Evolutionary conservation across 75 land plant genomes (phyloP).

Genomic region (Selaginella tamariscina): DNA sequence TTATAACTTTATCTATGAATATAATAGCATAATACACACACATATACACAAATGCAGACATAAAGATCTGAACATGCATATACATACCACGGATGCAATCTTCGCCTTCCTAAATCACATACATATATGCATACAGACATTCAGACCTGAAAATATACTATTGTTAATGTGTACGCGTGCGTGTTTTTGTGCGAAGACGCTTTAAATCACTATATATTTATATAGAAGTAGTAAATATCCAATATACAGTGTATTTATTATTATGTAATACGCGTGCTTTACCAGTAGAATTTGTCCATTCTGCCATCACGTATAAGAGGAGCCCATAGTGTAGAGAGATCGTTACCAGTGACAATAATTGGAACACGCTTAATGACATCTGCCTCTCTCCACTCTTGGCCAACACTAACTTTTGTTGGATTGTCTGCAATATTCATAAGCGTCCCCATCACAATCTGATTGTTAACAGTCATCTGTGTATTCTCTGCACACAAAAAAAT

Average conservation of each 20-base stretch:
- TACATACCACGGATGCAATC: too few species aligned
- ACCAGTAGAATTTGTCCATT: constrained; percentile 98
- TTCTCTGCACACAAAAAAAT: constrained; percentile 31
- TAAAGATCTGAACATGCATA: too few species aligned
- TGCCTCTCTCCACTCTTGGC: constrained; percentile 73
- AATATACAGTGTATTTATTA: background rate
- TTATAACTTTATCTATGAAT: too few species aligned
- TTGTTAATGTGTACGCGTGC: too few species aligned
- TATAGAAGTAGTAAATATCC: too few species aligned
- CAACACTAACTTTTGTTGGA: constrained; percentile 88
- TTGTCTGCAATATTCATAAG: constrained; percentile 91
- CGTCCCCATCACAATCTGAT: constrained; percentile 91
- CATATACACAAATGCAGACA: too few species aligned
- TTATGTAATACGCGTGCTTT: background rate
- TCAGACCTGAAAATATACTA: too few species aligned
- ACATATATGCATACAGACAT: too few species aligned
- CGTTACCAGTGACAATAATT: constrained; percentile 90
- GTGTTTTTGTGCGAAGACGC: too few species aligned
- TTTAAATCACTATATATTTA: too few species aligned
- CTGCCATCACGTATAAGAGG: constrained; percentile 93
- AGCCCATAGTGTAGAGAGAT: constrained; percentile 83
- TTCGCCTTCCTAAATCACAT: too few species aligned
- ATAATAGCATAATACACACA: background rate
- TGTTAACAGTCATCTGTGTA: constrained; percentile 94
- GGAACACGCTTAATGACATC: constrained; percentile 70